Evolutionary conservation across 345 rosid genomes (phyloP).

Genomic region (Acer negundo): DNA sequence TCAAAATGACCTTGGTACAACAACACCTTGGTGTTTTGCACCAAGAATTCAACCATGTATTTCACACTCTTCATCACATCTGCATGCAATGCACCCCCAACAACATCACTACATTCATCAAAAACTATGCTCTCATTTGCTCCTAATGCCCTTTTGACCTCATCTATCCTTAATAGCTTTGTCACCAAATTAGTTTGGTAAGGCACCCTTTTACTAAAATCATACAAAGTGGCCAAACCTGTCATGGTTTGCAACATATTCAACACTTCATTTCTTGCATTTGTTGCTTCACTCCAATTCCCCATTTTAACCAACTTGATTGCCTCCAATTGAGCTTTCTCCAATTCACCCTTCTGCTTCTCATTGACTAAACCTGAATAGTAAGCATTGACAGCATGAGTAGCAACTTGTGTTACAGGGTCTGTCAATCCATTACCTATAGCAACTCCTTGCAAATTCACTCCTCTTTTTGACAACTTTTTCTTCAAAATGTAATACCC

Average conservation of each 20-base stretch:
- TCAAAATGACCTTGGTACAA: slow-evolving; percentile 69
- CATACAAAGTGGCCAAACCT: slow-evolving; percentile 69
- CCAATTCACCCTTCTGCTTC: slow-evolving; percentile 57
- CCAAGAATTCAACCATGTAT: slow-evolving; percentile 60
- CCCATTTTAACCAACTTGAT: slow-evolving; percentile 38
- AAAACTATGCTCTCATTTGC: slow-evolving; percentile 49
- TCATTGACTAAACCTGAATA: slow-evolving; percentile 66
- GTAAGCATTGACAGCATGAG: slow-evolving; percentile 59
- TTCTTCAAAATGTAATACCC: slow-evolving; percentile 64
- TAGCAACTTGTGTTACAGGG: slow-evolving; percentile 55
- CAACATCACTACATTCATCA: slow-evolving; percentile 50
- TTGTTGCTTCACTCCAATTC: slow-evolving; percentile 67
- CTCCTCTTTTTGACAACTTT: slow-evolving; percentile 37
- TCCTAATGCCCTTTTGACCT: slow-evolving; percentile 48
- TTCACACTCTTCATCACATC: slow-evolving; percentile 85
- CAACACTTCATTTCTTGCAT: slow-evolving; percentile 46
- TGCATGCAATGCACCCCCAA: slow-evolving; percentile 34
- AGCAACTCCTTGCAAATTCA: slow-evolving; percentile 66
- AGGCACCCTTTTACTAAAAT: slow-evolving; percentile 44
- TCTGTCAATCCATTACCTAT: slow-evolving; percentile 87
- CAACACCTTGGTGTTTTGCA: slow-evolving; percentile 54
- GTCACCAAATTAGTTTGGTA: slow-evolving; percentile 48
- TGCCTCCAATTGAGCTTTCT: slow-evolving; percentile 50
- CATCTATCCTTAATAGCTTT: slow-evolving; percentile 38
- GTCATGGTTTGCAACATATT: slow-evolving; percentile 54